Evolutionary conservation across 148 eudicot genomes (phyloP), one percentile per base, ranked within the genome.

Genomic region (Vaccinium macrocarpon): DNA sequence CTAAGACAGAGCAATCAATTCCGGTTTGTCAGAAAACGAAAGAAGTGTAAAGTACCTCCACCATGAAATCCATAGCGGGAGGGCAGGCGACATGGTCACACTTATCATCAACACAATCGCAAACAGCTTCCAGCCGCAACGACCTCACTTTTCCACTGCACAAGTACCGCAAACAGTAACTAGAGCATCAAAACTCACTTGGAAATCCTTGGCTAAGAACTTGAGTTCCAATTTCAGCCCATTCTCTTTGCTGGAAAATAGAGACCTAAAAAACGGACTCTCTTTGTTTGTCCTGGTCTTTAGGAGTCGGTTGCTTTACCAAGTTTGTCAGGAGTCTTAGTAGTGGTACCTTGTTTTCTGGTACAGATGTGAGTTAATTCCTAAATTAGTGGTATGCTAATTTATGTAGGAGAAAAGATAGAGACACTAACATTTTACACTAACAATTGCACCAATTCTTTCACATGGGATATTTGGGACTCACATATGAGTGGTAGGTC

Each of bases 1-100:
- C 98, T 95, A 95, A 87, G 84, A 95, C 48, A 87, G 90, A 80
- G 87, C 91, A 82, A 94, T 90, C 89, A 95, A 87, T 32, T 94
- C 97, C 9, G 84, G 50, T 81, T 93, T 88, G 88, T 94, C 90
- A 32, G 76, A 95, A 95, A 68, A 81, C 85, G 46, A 85, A 90
- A 42, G 94, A 89, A 68, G 95, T 87, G 82, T 94, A 95, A 76
- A 95, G 75, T 82, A 93, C 92, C 88, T 95, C 92, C 81, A 89
- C 92, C 87, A 92, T 53, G 62, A 90, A 94, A 42, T 89, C 93
- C 83, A 95, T 87, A 13, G 88, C 92, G 81, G 98, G 98, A n/a
- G 95, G 86, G 48, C 98, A 95, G 7, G 91, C 92, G 3, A 85
- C 82, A 72, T 95, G 98, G 5, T 64, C 27, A 52, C 98, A 94